Percentiles rank a stretch among this genome's conserved stretches.
phyloP scores from a whole-genome alignment of 2,329 filamentous ascomycete species.

The Didymella glomerata region DNA sequence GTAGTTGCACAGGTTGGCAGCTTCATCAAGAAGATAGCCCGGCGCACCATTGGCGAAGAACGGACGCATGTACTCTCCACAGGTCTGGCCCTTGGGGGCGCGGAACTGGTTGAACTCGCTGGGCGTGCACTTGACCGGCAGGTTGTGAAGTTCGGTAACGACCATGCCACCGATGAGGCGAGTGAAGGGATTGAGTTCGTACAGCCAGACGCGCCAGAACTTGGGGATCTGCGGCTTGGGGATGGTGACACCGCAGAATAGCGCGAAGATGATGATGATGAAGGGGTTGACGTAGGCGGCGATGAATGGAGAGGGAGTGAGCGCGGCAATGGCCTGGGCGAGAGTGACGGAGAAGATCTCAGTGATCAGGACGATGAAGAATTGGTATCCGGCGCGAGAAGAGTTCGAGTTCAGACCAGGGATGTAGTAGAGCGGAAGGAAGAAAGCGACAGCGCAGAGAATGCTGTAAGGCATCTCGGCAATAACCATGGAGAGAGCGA shows the following conservation, averaged over 20 bases:
- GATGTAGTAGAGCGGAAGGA: conserved; percentile 84
- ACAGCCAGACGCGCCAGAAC: conserved; percentile 83
- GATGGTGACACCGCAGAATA: conserved; percentile 90
- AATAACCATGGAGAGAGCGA: conserved; percentile 78
- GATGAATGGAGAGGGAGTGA: conserved; percentile 82
- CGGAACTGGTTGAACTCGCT: conserved; percentile 73
- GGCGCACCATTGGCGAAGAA: conserved; percentile 75
- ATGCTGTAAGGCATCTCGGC: conserved; percentile 87
- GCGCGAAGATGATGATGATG: conserved; percentile 72
- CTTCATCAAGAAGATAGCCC: conserved; percentile 75
- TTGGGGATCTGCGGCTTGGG: conserved; percentile 77
- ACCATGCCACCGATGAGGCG: conserved; percentile 82
- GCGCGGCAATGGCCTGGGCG: conserved; percentile 74
- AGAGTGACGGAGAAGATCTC: conserved; percentile 86
- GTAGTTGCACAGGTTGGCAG: conserved; percentile 75
- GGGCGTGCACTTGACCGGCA: conserved; percentile 67
- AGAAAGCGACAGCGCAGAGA: conserved; percentile 82
- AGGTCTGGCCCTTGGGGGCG: conserved; percentile 71
- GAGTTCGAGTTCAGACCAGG: conserved; percentile 73
- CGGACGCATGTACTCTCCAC: conserved; percentile 76
- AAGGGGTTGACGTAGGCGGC: conserved; percentile 78
- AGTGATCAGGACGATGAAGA: conserved; percentile 83
- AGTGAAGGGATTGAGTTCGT: conserved; percentile 84
- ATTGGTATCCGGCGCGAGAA: conserved; percentile 81
- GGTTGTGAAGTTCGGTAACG: conserved; percentile 75